Evolutionary conservation across 306 rosid genomes (phyloP), one percentile per base, ranked within the genome.

Genomic region (Crotalaria pallida): DNA sequence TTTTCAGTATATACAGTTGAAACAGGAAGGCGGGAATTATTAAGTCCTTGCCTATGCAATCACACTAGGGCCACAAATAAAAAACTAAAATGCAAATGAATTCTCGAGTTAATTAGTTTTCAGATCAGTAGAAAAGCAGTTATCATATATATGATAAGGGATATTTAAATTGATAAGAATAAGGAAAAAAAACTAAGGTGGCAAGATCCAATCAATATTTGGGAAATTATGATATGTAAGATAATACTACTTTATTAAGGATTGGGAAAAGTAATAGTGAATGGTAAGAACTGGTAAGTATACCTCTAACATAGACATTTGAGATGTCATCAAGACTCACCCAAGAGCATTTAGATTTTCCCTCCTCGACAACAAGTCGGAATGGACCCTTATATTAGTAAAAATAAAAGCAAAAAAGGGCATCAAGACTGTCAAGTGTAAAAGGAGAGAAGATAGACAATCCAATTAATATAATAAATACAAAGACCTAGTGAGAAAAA

Each of bases 301-400:
- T 88, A 94, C 97, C 99, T 91, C 92, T 79, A 49, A 87, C 88
- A 63, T 87, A 80, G 80, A 82, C 79, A 83, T 85, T 91, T 80
- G 97, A 91, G 85, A 86, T 77, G 80, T 91, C 96, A 73, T 94
- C 99, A 77, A 94, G 95, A 86, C 87, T 94, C 65, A 91, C 92
- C 97, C 99, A 90, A 38, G 99, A 91, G 73, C 99, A 94, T 81
- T 94, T 94, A 33, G 97, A 87, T 75, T 91, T 94, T 10, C 99
- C 99, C 84, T 92, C 98, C 85, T 94, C 99, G 17, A 88, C 99
- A 67, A 94, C 99, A 65, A 94, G 88, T 49, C 97, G 88, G 44
- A 88, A 94, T 67, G 97, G 99, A 74, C 97, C 99, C 99, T 94
- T 73, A 55, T 65, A 71, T 44, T 44, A 44, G 59, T 53, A 8